These are phyloP conservation scores for Hypoxylon crocopeplum DNA, from an alignment of 495 filamentous ascomycete species.

Conservation along the genomic window DNA sequence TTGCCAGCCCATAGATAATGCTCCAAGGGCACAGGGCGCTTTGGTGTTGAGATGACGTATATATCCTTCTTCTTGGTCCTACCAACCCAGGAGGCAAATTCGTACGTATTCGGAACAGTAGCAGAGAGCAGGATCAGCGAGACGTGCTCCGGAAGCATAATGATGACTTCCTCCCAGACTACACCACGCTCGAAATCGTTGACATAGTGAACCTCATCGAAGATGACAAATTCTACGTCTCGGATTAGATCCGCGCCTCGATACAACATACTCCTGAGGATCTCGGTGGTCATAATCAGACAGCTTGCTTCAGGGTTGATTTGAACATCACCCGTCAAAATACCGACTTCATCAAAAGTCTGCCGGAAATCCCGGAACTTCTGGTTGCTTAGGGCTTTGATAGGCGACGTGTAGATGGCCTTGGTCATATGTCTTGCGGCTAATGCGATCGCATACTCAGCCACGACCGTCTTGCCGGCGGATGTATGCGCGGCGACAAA, in stretches of 20 bases:
- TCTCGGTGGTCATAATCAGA: slow-evolving; percentile 99
- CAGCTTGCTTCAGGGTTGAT: slow-evolving; percentile 98
- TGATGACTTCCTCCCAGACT: slow-evolving; percentile 99
- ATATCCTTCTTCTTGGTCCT: slow-evolving; percentile 98
- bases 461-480: slow-evolving; percentile 96
- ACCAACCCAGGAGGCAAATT: slow-evolving; percentile 98
- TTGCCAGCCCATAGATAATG: slow-evolving; percentile 96
- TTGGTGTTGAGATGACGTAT: slow-evolving; percentile 97
- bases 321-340: slow-evolving; percentile 96
- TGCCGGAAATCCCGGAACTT: slow-evolving; percentile 95
- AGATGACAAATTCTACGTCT: slow-evolving; percentile 98
- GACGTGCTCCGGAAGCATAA: slow-evolving; percentile 97
- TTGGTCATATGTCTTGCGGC: slow-evolving; percentile 99
- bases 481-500: slow-evolving; percentile 99
- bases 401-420: slow-evolving; percentile 97
- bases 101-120: slow-evolving; percentile 95
- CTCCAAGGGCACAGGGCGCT: slow-evolving; percentile 91
- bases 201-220: slow-evolving; percentile 98
- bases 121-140: slow-evolving; percentile 94
- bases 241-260: slow-evolving; percentile 94
- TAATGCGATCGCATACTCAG: slow-evolving; percentile 95
- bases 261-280: slow-evolving; percentile 97
- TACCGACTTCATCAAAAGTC: slow-evolving; percentile 92
- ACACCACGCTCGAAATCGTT: slow-evolving; percentile 97
- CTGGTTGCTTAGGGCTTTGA: slow-evolving; percentile 98